phyloP scores from a whole-genome alignment of 2,329 filamentous ascomycete species.

The Alternaria alternata region DNA sequence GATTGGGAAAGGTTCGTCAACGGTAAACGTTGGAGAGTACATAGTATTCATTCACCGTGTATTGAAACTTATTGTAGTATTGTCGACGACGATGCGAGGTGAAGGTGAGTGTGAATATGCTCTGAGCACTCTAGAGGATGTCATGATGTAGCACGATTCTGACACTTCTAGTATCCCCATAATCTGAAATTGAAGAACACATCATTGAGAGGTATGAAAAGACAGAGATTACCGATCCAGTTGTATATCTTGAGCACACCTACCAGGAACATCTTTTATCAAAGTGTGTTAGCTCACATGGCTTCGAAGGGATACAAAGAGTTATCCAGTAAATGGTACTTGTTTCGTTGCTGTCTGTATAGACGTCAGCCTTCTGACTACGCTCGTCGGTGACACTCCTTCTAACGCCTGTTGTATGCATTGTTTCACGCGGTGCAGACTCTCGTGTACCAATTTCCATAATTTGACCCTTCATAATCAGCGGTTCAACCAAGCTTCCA shows the following conservation, averaged over 20 bases:
- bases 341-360: not conserved
- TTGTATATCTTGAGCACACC: not conserved
- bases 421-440: slow-evolving; percentile 3
- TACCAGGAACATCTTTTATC: not conserved
- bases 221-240: not conserved
- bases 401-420: not conserved
- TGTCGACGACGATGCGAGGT: not conserved
- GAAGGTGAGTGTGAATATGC: not conserved
- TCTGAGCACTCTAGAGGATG: not conserved
- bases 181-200: not conserved
- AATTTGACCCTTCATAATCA: slow-evolving; percentile 10
- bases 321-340: not conserved
- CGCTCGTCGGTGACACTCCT: not conserved
- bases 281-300: not conserved
- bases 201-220: not conserved
- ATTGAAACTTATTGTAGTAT: not conserved
- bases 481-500: slow-evolving; percentile 24
- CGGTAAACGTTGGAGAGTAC: not conserved
- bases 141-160: not conserved
- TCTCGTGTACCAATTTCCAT: not conserved
- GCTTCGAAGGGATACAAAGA: too few species aligned
- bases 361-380: not conserved
- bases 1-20: not conserved
- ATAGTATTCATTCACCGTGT: not conserved
- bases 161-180: not conserved